phyloP scores from a whole-genome alignment of 768 basidiomycete genomes.

The Mycena maculata region DNA sequence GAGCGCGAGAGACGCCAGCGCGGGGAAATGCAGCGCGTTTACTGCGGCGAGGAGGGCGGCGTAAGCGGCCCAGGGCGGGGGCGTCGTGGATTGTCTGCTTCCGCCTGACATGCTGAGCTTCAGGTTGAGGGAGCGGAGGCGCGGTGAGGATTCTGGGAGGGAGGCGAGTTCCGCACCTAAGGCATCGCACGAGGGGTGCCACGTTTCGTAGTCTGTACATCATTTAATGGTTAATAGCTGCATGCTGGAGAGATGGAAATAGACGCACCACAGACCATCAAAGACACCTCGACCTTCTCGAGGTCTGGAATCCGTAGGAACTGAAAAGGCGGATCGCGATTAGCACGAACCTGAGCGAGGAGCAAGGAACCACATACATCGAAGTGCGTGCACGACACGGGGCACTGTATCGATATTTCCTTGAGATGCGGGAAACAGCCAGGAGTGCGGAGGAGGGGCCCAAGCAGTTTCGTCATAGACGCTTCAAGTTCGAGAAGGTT shows the following conservation, averaged over 20 bases:
- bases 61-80: neutral
- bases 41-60: neutral
- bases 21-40: neutral
- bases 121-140: neutral
- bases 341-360: neutral
- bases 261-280: neutral
- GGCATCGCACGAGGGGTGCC: neutral
- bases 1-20: neutral
- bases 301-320: neutral
- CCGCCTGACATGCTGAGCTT: neutral
- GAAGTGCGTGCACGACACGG: neutral
- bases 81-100: neutral
- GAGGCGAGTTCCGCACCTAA: neutral
- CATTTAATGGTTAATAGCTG: neutral
- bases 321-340: neutral
- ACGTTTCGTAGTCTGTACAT: neutral
- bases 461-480: neutral
- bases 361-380: neutral
- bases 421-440: conserved; percentile 5
- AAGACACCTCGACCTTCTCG: neutral
- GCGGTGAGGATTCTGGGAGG: neutral
- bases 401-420: neutral
- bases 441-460: neutral
- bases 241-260: neutral
- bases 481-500: too few species aligned